phyloP scores from a whole-genome alignment of 2,329 filamentous ascomycete genomes.

The Trichoderma polysporum region DNA sequence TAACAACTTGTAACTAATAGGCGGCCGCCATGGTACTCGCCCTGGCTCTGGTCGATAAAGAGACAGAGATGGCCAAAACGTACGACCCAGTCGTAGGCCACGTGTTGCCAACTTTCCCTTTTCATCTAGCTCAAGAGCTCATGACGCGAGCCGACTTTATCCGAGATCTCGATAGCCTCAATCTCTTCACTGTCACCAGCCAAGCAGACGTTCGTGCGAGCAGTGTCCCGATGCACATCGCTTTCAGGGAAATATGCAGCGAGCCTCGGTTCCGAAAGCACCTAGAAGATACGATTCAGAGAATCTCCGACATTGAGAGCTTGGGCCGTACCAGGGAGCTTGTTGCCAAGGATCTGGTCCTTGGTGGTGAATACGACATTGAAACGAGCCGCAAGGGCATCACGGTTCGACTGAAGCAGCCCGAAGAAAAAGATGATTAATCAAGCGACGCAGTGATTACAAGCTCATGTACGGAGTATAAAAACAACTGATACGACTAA shows the following conservation, averaged over 20 bases:
- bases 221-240: slow-evolving; percentile 92
- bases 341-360: slow-evolving; percentile 90
- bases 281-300: slow-evolving; percentile 76
- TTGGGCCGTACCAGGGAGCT: slow-evolving; percentile 91
- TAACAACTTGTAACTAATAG: slow-evolving; percentile 37
- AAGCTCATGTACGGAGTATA: background rate
- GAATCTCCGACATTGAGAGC: slow-evolving; percentile 91
- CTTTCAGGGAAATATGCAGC: slow-evolving; percentile 80
- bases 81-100: slow-evolving; percentile 70
- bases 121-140: slow-evolving; percentile 82
- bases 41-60: slow-evolving; percentile 82
- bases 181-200: slow-evolving; percentile 92
- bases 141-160: slow-evolving; percentile 98
- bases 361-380: slow-evolving; percentile 77
- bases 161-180: slow-evolving; percentile 85
- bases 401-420: slow-evolving; percentile 45
- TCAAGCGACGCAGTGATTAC: background rate
- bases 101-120: slow-evolving; percentile 73
- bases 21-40: slow-evolving; percentile 93
- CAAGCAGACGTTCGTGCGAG: slow-evolving; percentile 85
- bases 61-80: slow-evolving; percentile 62
- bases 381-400: slow-evolving; percentile 41
- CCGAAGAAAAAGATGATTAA: slow-evolving; percentile 36
- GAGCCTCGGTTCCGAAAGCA: slow-evolving; percentile 77
- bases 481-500: background rate